Evolutionary conservation across 2,329 filamentous ascomycete species (phyloP).

Genomic region (Thelonectria rubi): DNA sequence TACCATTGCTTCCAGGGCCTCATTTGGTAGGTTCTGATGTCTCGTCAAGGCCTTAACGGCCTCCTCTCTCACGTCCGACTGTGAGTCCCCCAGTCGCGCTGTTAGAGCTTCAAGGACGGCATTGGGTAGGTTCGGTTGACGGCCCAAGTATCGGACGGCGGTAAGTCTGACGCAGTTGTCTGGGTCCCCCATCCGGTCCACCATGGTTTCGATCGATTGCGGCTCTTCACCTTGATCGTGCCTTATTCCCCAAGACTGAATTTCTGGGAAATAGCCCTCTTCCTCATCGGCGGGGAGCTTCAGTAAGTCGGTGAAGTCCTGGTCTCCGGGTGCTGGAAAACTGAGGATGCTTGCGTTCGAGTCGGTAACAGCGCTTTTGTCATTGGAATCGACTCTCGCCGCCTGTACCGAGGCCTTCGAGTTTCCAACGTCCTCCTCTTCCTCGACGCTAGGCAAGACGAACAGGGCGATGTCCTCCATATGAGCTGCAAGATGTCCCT

Average conservation of each 20-base stretch:
- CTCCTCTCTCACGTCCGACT: too few species aligned
- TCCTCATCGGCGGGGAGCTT: not conserved
- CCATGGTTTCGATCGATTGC: not conserved
- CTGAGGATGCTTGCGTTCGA: not conserved
- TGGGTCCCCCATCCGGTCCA: not conserved
- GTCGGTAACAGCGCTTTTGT: not conserved
- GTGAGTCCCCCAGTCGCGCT: too few species aligned
- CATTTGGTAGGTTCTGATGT: too few species aligned
- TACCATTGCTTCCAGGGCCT: too few species aligned
- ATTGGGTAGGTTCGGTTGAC: too few species aligned
- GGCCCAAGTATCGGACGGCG: too few species aligned
- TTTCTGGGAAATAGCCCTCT: not conserved
- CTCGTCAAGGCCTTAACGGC: too few species aligned
- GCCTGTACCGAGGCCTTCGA: not conserved
- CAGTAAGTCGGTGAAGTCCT: not conserved
- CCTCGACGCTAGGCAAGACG: not conserved
- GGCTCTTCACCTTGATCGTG: not conserved
- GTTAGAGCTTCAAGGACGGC: too few species aligned
- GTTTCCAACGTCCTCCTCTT: not conserved
- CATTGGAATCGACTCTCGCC: not conserved
- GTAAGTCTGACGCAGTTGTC: too few species aligned
- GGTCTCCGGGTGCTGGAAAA: not conserved
- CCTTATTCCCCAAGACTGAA: not conserved
- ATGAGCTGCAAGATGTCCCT: slow-evolving; percentile 3
- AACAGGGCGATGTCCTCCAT: slow-evolving; percentile 13